phyloP scores from a whole-genome alignment of 2,329 filamentous ascomycete genomes.

The Hymenoscyphus scutula region DNA sequence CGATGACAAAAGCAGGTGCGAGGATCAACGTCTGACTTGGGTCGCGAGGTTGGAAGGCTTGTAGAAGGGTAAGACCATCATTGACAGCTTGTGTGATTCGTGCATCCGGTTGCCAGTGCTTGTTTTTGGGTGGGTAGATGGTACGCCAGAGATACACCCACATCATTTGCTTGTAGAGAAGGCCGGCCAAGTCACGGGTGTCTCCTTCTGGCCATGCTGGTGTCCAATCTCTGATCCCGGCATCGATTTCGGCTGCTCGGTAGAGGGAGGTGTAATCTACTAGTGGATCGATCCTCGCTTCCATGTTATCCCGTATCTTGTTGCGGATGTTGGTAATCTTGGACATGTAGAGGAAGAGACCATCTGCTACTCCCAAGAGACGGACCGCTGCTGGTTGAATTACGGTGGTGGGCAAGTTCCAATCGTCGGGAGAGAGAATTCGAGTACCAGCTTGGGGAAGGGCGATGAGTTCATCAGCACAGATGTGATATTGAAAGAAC shows the following conservation, averaged over 20 bases:
- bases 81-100: constrained; percentile 55
- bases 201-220: constrained; percentile 60
- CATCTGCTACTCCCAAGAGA: constrained; percentile 80
- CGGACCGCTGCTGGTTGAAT: constrained; percentile 37
- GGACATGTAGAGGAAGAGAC: constrained; percentile 74
- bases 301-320: constrained; percentile 66
- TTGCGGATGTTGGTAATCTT: constrained; percentile 77
- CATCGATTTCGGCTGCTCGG: constrained; percentile 72
- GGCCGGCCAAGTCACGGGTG: constrained; percentile 52
- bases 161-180: constrained; percentile 64
- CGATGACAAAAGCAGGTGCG: constrained; percentile 59
- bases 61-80: constrained; percentile 53
- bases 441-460: constrained; percentile 37
- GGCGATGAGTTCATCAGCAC: constrained; percentile 60
- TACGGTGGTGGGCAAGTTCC: constrained; percentile 28
- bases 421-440: constrained; percentile 25
- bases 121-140: constrained; percentile 52
- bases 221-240: constrained; percentile 70
- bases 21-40: constrained; percentile 58
- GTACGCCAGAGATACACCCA: constrained; percentile 64
- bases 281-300: constrained; percentile 58
- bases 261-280: constrained; percentile 73
- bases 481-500: constrained; percentile 83
- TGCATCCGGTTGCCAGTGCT: constrained; percentile 40
- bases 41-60: constrained; percentile 55